phyloP scores from a whole-genome alignment of 192 early-diverging fungal species.

The Backusella circina region DNA sequence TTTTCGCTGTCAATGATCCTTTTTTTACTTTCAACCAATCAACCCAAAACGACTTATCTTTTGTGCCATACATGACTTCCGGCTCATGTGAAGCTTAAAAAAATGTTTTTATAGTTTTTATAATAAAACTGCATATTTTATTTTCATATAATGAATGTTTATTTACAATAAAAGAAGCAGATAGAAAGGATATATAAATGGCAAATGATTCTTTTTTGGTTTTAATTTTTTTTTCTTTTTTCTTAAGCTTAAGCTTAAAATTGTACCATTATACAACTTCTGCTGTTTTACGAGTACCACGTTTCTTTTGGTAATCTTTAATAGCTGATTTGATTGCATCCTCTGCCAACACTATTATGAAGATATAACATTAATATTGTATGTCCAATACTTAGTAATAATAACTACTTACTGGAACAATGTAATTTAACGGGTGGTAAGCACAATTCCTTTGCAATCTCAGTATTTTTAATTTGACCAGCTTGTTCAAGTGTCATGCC shows the following conservation, averaged over 20 bases:
- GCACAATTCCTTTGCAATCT: slow-evolving; percentile 94
- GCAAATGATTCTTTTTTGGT: not conserved
- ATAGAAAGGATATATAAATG: not conserved
- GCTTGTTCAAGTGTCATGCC: slow-evolving; percentile 93
- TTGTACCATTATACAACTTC: not conserved
- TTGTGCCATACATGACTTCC: slow-evolving; percentile 1
- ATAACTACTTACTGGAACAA: slow-evolving; percentile 80
- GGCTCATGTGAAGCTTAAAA: not conserved
- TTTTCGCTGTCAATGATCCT: slow-evolving; percentile 5
- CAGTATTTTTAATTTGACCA: slow-evolving; percentile 90
- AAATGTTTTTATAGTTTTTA: no score
- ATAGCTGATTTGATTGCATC: slow-evolving; percentile 99
- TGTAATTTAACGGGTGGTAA: slow-evolving; percentile 97
- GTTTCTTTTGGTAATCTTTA: slow-evolving; percentile 91
- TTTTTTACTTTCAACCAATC: slow-evolving; percentile 4
- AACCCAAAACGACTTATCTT: slow-evolving; percentile 11
- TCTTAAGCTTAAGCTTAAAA: not conserved
- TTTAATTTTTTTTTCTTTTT: not conserved
- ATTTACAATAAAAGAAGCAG: not conserved
- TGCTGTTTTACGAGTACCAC: slow-evolving; percentile 24
- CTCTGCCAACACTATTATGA: slow-evolving; percentile 86
- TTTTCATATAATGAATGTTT: not conserved
- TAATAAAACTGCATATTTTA: not conserved
- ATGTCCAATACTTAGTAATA: not conserved
- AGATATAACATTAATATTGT: not conserved